Conservation (phyloP, 129 eudicot genomes). For the Chrysanthemum seticuspe region DNA sequence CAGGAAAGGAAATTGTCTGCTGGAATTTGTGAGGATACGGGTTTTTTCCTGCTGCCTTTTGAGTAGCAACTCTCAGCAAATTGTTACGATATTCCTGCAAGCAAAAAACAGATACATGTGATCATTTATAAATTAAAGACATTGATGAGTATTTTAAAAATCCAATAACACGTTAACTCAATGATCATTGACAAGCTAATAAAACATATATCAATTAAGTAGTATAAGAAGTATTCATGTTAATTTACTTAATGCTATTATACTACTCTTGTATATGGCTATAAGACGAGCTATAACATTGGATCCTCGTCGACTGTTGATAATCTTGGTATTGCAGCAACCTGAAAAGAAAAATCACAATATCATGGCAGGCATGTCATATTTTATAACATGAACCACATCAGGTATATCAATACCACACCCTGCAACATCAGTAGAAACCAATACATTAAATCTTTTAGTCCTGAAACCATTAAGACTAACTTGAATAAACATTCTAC, state of each 20-base stretch:
- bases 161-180: too few relatives aligned
- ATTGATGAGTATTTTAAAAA: too few relatives aligned
- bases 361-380: constrained; percentile 50
- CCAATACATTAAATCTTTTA: constrained; percentile 61
- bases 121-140: too few relatives aligned
- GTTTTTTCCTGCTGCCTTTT: too few relatives aligned
- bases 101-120: too few relatives aligned
- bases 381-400: constrained; percentile 87
- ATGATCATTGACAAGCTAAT: too few relatives aligned
- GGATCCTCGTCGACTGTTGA: constrained; percentile 85
- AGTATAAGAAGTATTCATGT: not conserved
- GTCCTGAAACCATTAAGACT: constrained; percentile 70
- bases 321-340: constrained; percentile 44
- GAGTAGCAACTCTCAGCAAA: too few relatives aligned
- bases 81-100: too few relatives aligned
- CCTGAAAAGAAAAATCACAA: constrained; percentile 27
- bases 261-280: not conserved
- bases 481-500: too few relatives aligned
- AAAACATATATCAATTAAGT: not conserved
- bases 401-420: constrained; percentile 95
- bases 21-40: too few relatives aligned
- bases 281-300: constrained; percentile 40
- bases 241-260: too few relatives aligned
- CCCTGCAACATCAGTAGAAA: constrained; percentile 95
- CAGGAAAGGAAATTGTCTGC: too few relatives aligned